These are phyloP conservation scores for Lepidopterella palustris DNA, from an alignment of 495 filamentous ascomycete species.

Conservation along the genomic window DNA sequence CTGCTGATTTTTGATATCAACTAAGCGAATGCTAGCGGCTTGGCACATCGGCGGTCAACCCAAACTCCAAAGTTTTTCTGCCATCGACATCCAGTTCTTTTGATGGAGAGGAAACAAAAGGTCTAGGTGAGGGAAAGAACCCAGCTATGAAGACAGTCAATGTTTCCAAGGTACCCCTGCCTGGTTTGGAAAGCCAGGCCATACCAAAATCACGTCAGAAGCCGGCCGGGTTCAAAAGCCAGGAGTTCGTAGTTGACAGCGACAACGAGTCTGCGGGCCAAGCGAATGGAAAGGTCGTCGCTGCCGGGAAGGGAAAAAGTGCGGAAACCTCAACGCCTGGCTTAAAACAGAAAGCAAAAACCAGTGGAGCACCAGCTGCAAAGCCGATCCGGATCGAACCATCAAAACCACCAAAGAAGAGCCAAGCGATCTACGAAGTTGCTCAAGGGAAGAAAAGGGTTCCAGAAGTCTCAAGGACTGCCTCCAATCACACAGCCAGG, in stretches of 20 bases:
- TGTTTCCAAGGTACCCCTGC: conserved; percentile 10
- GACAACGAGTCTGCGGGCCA: too few relatives aligned
- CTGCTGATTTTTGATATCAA: background rate
- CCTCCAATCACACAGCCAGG: too few relatives aligned
- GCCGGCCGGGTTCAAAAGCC: conserved; percentile 6
- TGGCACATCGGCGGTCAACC: background rate
- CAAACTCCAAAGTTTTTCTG: background rate
- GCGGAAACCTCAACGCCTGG: too few relatives aligned
- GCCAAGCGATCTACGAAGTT: too few relatives aligned
- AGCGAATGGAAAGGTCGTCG: too few relatives aligned
- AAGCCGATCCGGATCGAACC: too few relatives aligned
- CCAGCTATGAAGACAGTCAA: conserved; percentile 16
- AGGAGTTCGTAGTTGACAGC: conserved; percentile 16
- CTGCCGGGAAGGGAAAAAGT: too few relatives aligned
- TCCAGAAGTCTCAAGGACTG: too few relatives aligned
- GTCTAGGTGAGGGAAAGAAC: background rate
- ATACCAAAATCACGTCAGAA: background rate
- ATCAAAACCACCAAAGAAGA: too few relatives aligned
- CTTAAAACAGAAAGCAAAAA: too few relatives aligned
- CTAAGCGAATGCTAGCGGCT: background rate
- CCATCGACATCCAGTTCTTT: background rate
- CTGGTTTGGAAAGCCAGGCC: background rate
- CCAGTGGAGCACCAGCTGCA: too few relatives aligned
- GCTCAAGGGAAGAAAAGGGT: too few relatives aligned
- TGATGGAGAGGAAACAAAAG: background rate